These are phyloP conservation scores for Candida boleticola DNA, from an alignment of 805 yeast species.

Conservation along the genomic window DNA sequence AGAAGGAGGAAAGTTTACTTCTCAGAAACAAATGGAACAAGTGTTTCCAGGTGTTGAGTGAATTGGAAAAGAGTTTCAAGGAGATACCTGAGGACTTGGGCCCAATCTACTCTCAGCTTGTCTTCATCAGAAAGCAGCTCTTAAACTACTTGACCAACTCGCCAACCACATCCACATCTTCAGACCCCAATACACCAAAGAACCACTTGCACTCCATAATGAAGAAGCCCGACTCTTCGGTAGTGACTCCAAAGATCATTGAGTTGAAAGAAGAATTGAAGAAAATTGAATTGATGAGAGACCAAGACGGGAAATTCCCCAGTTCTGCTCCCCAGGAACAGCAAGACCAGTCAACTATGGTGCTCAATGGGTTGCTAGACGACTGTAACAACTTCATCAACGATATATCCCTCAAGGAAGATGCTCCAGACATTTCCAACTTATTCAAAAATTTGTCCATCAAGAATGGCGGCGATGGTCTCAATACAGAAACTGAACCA, in stretches of 20 bases:
- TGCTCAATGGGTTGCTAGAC: conserved; percentile 73
- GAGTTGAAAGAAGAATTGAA: conserved; percentile 24
- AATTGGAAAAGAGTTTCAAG: conserved; percentile 52
- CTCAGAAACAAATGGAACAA: conserved; percentile 64
- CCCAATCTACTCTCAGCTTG: conserved; percentile 54
- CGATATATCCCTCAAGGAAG: conserved; percentile 56
- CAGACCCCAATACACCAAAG: background rate
- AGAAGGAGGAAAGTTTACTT: conserved; percentile 57
- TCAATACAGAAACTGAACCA: background rate
- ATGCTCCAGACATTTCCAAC: conserved; percentile 19
- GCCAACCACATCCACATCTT: background rate
- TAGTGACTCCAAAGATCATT: conserved; percentile 11
- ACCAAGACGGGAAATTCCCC: conserved; percentile 53
- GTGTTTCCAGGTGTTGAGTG: conserved; percentile 56
- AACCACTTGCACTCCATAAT: conserved; percentile 5
- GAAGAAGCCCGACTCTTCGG: conserved; percentile 1
- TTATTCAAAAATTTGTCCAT: conserved; percentile 22
- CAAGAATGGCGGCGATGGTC: conserved; percentile 7
- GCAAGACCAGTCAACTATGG: conserved; percentile 35
- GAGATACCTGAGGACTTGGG: conserved; percentile 39
- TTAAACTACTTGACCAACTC: conserved; percentile 34
- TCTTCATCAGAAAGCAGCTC: conserved; percentile 60
- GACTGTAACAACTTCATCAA: conserved; percentile 75
- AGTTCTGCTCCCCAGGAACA: conserved; percentile 20
- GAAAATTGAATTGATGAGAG: conserved; percentile 40